Base-by-base conservation (phyloP, 2,329 filamentous ascomycete genomes). In the Nemania sp. region DNA sequence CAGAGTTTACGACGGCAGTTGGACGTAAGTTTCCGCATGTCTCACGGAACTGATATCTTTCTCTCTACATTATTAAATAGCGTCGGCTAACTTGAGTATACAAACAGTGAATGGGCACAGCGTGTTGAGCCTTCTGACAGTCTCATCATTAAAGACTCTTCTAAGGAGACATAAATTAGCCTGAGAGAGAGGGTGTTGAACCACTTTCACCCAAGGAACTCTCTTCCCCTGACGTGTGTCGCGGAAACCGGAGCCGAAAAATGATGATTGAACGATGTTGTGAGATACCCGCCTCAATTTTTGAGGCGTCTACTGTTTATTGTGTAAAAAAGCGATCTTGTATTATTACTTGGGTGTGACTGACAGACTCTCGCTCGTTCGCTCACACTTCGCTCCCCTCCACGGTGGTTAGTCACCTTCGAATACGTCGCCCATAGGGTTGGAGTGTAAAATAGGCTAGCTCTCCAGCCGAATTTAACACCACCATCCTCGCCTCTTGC, bases 1-100 rank as follows among this genome's bases (percentile, higher is more conserved):
- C 67, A 88, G 84, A 72, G 82, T 99, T 20, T 99, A 99, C 71
- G 95, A 99, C 75, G 95, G 95, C 49, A 97, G 93, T 76, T 99
- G 95, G 95, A 98, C 95, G 84, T 96, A 81, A 87, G 90, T 89
- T 40, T 20, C 18, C 40, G 18, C 40, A n/a, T n/a, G 21, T 11
- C 11, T 18, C n/a, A 49, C 13, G 15, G 3, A 37, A n/a, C n/a
- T 13, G 4, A 32, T 11, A 5, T 17, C 13, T 17, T 20, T 40
- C n/a, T 43, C 34, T 49, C 42, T 9, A 32, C n/a, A n/a, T n/a
- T n/a, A n/a, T n/a, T 32, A 39, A 6, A 34, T 32, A 12, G 35
- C 13, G 21, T 49, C 17, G 20, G 48, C 73, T 77, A 69, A 78
- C 71, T 29, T n/a, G 34, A 7, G 5, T 39, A 55, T 32, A 42